Base-by-base conservation (phyloP, 1,139 yeast genomes). In the Blastobotrys serpentis region DNA sequence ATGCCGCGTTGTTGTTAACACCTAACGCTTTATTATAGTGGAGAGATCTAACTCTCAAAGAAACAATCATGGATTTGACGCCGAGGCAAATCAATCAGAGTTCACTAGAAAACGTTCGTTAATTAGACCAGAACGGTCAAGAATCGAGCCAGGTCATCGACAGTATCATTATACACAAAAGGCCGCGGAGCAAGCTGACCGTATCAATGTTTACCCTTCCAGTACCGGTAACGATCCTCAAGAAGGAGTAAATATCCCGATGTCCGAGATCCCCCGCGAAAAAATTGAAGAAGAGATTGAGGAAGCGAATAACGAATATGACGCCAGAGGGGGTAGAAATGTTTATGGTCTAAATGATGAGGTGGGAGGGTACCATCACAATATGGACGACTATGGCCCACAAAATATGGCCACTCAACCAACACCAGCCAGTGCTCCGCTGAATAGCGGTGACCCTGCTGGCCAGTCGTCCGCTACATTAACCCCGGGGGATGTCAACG, bases 51-150 rank as follows among this genome's bases (percentile, higher is more conserved):
- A 48, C 33, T 50, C 52, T 22, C 44, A 43, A 21, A 30, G 42
- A 29, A 38, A 25, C 43, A 26, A 44, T 18, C 47, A 44, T 25
- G 34, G 34, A 18, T 44, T 37, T 16, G 47, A 47, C 34, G 19
- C 43, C 8, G 51, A 47, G 34, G 19, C 44, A 10, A 13, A 33
- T n/a, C 37, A 36, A 17, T 48, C 33, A 13, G 51, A 48, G 29
- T 46, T 49, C 29, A 19, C 37, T 13, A 67, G 92, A 48, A 84
- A 82, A 62, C 75, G 76, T 60, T 85, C 95, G 1, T 72, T 88
- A 54, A 85, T 87, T 37, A 76, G 86, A 54, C 95, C 94, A 1
- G 96, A 88, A 64, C 75, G 96, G 55, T 81, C 84, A 44, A 72
- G 89, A 49, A 71, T 85, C 54, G 76, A 79, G 56, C 81, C 79